phyloP scores from a whole-genome alignment of 2,329 filamentous ascomycete species.

The Botryotinia convoluta region DNA sequence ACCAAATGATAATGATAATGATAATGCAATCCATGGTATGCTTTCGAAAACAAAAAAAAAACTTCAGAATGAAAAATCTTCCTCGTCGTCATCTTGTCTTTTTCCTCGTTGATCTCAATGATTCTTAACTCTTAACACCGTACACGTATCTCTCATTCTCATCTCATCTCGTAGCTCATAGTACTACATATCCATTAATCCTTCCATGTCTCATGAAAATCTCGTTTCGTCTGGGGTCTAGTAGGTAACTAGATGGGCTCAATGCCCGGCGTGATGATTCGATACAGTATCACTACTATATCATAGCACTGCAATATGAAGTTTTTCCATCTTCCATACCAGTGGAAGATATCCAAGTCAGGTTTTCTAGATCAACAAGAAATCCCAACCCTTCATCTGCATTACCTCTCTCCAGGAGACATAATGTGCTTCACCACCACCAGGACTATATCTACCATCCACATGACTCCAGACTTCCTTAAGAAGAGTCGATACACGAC shows the following conservation, averaged over 20 bases:
- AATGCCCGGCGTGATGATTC: constrained; percentile 10
- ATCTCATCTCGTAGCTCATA: constrained; percentile 17
- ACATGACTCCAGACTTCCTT: constrained; percentile 77
- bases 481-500: constrained; percentile 74
- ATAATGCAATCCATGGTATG: constrained; percentile 10
- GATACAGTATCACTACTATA: constrained; percentile 7
- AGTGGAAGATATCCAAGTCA: constrained; percentile 27
- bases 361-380: constrained; percentile 71
- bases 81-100: background rate
- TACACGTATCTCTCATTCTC: background rate
- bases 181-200: constrained; percentile 2
- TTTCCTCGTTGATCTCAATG: constrained; percentile 13
- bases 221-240: background rate
- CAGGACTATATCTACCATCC: constrained; percentile 50
- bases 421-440: constrained; percentile 52
- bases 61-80: background rate
- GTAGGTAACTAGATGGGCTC: background rate
- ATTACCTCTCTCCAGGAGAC: constrained; percentile 96
- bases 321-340: constrained; percentile 27
- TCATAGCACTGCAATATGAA: constrained; percentile 18
- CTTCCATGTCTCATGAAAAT: constrained; percentile 5
- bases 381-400: constrained; percentile 88
- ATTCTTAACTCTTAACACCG: background rate
- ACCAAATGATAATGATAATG: constrained; percentile 5
- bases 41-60: background rate